Evolutionary conservation across 2,329 filamentous ascomycete genomes (phyloP).

Genomic region (Piedraia hortae): DNA sequence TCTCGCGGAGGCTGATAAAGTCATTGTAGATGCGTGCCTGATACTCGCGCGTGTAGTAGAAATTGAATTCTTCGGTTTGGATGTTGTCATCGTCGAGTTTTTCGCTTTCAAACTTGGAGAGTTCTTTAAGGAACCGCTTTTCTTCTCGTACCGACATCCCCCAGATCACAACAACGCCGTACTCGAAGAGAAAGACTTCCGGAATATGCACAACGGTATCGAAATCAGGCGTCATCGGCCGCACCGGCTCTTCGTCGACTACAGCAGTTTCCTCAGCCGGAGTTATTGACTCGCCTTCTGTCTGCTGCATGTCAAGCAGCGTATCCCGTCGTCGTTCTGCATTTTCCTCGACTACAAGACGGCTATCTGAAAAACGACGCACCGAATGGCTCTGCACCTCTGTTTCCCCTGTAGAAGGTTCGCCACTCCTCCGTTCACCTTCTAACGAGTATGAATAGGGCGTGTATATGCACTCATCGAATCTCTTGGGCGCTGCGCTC

Average conservation of each 20-base stretch:
- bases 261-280: not conserved
- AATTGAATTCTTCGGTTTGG: conserved; percentile 94
- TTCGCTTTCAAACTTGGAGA: conserved; percentile 78
- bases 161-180: conserved; percentile 95
- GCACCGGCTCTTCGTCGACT: not conserved
- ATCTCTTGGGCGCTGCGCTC: conserved; percentile 65
- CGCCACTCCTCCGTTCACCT: conserved; percentile 7
- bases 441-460: conserved; percentile 49
- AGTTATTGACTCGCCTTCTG: conserved; percentile 1
- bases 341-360: conserved; percentile 34
- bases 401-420: conserved; percentile 5
- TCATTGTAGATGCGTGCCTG: conserved; percentile 98
- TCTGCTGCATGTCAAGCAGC: conserved; percentile 11
- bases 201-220: conserved; percentile 75
- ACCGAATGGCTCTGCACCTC: conserved; percentile 16
- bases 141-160: conserved; percentile 85
- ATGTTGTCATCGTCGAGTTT: conserved; percentile 71
- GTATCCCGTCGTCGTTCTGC: conserved; percentile 12
- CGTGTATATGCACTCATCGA: conserved; percentile 94
- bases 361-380: conserved; percentile 46
- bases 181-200: conserved; percentile 88
- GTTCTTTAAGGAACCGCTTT: conserved; percentile 71
- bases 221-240: conserved; percentile 34
- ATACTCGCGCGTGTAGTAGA: conserved; percentile 95
- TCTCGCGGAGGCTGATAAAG: conserved; percentile 84